phyloP scores from a whole-genome alignment of 179 eudicot genomes.

The Silene vulgaris region DNA sequence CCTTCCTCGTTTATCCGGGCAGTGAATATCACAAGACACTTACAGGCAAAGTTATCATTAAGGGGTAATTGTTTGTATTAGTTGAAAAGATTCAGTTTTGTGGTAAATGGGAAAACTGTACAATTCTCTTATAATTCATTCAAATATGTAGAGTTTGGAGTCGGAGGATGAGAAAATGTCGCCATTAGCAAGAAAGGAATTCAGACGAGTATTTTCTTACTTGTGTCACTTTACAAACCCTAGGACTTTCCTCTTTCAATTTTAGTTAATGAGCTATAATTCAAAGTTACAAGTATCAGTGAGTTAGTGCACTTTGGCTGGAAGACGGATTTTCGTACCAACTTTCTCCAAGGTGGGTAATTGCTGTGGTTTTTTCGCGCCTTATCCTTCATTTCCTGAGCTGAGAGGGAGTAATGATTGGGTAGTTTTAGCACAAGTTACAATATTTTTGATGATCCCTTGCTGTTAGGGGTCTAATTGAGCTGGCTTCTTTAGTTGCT shows the following conservation, averaged over 20 bases:
- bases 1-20: too few species aligned
- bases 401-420: background rate
- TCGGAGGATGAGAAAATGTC: too few species aligned
- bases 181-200: too few species aligned
- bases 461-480: background rate
- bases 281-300: background rate
- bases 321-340: background rate
- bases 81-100: too few species aligned
- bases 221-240: too few species aligned
- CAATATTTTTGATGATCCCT: background rate
- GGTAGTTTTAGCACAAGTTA: background rate
- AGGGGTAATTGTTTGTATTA: too few species aligned
- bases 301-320: background rate
- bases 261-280: background rate
- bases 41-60: too few species aligned
- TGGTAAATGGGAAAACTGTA: too few species aligned
- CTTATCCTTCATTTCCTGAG: background rate
- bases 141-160: too few species aligned
- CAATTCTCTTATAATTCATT: too few species aligned
- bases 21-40: too few species aligned
- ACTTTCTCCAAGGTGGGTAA: background rate
- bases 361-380: background rate
- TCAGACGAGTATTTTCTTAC: too few species aligned
- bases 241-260: background rate
- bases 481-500: background rate